Conservation (phyloP, 1,284 basidiomycete genomes). For the Cryptococcus sp. region DNA sequence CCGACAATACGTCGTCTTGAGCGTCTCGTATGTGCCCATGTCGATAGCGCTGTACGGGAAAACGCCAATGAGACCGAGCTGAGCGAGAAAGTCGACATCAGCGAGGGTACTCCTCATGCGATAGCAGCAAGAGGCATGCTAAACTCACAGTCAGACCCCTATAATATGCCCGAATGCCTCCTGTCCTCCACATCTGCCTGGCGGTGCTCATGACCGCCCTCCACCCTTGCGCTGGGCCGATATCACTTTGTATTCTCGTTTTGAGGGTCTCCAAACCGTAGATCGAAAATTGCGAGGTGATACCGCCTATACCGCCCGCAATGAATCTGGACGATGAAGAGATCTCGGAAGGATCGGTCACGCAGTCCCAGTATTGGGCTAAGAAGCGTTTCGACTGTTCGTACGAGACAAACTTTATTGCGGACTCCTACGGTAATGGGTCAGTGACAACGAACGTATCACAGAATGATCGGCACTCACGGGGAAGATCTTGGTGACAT, state of each 20-base stretch:
- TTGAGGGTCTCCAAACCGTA: conserved; percentile 58
- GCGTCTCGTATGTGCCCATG: conserved; percentile 91
- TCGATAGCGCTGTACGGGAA: conserved; percentile 89
- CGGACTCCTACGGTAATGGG: conserved; percentile 68
- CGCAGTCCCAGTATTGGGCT: conserved; percentile 86
- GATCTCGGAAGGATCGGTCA: conserved; percentile 85
- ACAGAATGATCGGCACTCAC: conserved; percentile 38
- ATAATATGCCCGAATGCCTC: conserved; percentile 83
- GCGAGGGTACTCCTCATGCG: neutral
- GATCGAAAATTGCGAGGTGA: conserved; percentile 80
- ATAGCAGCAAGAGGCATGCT: too few relatives aligned
- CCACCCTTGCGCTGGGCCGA: conserved; percentile 62
- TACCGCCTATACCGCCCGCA: conserved; percentile 92
- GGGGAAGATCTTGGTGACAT: conserved; percentile 83
- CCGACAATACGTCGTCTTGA: conserved; percentile 78
- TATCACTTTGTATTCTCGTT: conserved; percentile 91
- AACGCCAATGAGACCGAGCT: conserved; percentile 87
- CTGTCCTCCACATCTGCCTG: conserved; percentile 71
- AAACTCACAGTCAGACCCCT: conserved; percentile 78
- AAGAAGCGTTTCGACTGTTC: conserved; percentile 94
- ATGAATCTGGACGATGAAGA: conserved; percentile 90
- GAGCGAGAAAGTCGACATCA: conserved; percentile 5
- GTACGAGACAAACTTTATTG: conserved; percentile 97
- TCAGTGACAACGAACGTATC: neutral
- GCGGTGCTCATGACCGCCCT: conserved; percentile 63